Conservation (phyloP, 495 filamentous ascomycete genomes). For the Tricharina praecox region DNA sequence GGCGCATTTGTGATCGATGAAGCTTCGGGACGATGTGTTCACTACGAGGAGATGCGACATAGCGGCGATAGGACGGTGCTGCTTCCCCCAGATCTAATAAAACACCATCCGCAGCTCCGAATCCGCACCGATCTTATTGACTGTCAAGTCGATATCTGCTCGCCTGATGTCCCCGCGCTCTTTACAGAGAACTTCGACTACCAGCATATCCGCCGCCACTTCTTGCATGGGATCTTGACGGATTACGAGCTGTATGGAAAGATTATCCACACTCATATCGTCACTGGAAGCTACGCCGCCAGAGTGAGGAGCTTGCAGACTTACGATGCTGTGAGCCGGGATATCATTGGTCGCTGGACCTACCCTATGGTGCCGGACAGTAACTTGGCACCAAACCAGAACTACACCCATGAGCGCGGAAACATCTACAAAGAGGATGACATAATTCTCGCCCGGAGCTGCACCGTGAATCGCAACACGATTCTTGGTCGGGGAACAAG, state of each 20-base stretch:
- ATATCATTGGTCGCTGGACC: constrained; percentile 77
- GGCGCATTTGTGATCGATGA: constrained; percentile 81
- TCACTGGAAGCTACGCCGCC: constrained; percentile 56
- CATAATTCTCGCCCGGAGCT: constrained; percentile 54
- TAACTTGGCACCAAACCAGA: constrained; percentile 61
- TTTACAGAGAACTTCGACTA: constrained; percentile 99
- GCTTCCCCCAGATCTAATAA: constrained; percentile 53
- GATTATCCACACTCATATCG: constrained; percentile 78
- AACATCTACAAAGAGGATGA: constrained; percentile 54
- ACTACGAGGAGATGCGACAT: constrained; percentile 66
- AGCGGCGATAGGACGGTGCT: constrained; percentile 25
- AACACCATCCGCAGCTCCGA: constrained; percentile 49
- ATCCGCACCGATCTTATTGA: constrained; percentile 80
- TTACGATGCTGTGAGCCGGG: constrained; percentile 79
- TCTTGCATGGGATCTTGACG: constrained; percentile 78
- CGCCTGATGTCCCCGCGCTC: constrained; percentile 77
- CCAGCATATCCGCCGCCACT: constrained; percentile 70
- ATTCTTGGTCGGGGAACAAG: constrained; percentile 62
- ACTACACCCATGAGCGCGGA: constrained; percentile 49
- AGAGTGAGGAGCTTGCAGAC: constrained; percentile 69
- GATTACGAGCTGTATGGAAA: constrained; percentile 95
- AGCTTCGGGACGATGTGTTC: constrained; percentile 60
- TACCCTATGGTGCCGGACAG: constrained; percentile 85
- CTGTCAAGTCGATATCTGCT: constrained; percentile 93
- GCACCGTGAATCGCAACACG: constrained; percentile 38